Evolutionary conservation across 768 basidiomycete species (phyloP), one percentile per base, ranked within the genome.

Genomic region (Mycena belliarum): DNA sequence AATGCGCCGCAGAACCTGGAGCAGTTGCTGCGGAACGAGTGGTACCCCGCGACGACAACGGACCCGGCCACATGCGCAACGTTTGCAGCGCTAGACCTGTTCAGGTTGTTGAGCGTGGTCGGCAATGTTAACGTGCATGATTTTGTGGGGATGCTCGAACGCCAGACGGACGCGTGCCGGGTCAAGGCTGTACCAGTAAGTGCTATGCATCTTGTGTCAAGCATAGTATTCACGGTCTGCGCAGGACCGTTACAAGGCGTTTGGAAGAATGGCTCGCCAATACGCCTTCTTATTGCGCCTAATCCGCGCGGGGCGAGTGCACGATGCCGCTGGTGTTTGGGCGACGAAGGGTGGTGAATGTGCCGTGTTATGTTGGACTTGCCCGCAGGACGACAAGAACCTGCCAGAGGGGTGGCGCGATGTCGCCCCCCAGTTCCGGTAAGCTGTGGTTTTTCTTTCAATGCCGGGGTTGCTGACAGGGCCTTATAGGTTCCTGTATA

Each of bases 221-320:
- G 32, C 32, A 32, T 32, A 32, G n/a, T 32, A 32, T 32, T 32
- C 6, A 32, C 14, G 32, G 32, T 6, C 6, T 7, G 6, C 32
- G 8, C 6, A 61, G 59, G 59, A 61, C 47, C 59, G 54, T 7
- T 61, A 61, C 23, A 56, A 46, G 38, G 42, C 33, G 8, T 55
- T 56, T 29, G 24, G 46, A 1, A 14, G 23, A 1, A 46, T 55
- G 40, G 5, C 32, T 1, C 21, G 44, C 2, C 52, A 49, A 41
- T 48, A 29, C 10, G 14, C 2, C 0, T 45, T 33, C 12, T 18
- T 49, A 14, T 10, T 23, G 12, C 52, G 59, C 14, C 25, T 20
- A 2, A 59, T 52, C 15, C 37, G 57, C 2, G 45, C 29, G 21
- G 59, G 45, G 21, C 52, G 38, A 8, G 54, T n/a, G 11, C 63